Conservation (phyloP, 1,284 basidiomycete genomes). For the Naganishia cerealis region DNA sequence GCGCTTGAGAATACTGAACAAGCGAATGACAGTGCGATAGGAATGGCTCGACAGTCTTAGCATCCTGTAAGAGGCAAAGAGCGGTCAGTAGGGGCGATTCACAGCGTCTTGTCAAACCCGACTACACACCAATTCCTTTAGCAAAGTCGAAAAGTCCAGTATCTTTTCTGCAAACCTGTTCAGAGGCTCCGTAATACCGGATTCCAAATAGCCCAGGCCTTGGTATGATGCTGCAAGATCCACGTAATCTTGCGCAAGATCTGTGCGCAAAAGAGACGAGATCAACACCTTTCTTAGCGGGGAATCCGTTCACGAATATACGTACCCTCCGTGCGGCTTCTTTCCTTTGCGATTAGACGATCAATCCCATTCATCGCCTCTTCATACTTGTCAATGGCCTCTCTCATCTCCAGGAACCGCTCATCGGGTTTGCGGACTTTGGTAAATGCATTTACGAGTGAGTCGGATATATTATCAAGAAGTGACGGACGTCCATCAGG, state of each 20-base stretch:
- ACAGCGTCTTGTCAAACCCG: neutral
- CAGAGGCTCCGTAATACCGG: slow-evolving; percentile 92
- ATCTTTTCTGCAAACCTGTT: slow-evolving; percentile 94
- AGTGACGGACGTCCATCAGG: slow-evolving; percentile 76
- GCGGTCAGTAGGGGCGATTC: neutral
- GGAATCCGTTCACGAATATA: slow-evolving; percentile 38
- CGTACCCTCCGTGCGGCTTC: slow-evolving; percentile 82
- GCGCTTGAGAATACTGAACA: slow-evolving; percentile 81
- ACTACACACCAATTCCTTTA: slow-evolving; percentile 71
- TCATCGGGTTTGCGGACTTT: slow-evolving; percentile 95
- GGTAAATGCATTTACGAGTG: slow-evolving; percentile 83
- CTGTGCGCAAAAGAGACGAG: slow-evolving; percentile 55
- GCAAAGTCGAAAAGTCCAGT: slow-evolving; percentile 81
- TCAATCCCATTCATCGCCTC: slow-evolving; percentile 81
- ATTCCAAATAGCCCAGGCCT: slow-evolving; percentile 94
- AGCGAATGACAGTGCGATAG: slow-evolving; percentile 84
- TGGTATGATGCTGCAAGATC: slow-evolving; percentile 93
- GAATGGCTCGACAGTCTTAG: slow-evolving; percentile 80
- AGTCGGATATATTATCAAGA: slow-evolving; percentile 92
- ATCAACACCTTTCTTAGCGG: neutral
- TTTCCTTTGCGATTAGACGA: slow-evolving; percentile 71
- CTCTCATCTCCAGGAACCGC: slow-evolving; percentile 86
- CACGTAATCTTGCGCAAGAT: slow-evolving; percentile 93
- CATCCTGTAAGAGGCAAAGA: slow-evolving; percentile 61
- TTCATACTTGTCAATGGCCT: slow-evolving; percentile 89